A percentile compares a stretch with the other conserved stretches of the same genome.
Evolutionary conservation across 805 yeast genomes (phyloP).

Genomic region (Candida nemodendra): DNA sequence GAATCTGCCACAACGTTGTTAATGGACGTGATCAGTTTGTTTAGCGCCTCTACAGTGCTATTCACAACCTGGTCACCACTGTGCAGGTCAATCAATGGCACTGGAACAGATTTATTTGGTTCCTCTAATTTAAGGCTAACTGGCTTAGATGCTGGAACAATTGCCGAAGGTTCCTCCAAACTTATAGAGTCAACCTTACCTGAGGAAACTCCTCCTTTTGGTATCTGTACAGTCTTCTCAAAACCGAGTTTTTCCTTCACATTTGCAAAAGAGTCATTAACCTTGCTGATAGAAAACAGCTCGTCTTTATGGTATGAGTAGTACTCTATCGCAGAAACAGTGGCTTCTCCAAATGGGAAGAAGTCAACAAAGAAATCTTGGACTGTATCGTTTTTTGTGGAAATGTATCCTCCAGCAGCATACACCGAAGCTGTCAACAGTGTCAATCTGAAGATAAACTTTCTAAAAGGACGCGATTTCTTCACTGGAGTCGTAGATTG

Average conservation of each 20-base stretch:
- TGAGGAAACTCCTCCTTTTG: slow-evolving; percentile 39
- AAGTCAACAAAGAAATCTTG: slow-evolving; percentile 61
- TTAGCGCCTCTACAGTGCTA: slow-evolving; percentile 34
- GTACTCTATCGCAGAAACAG: slow-evolving; percentile 50
- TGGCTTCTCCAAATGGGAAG: slow-evolving; percentile 61
- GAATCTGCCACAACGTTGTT: slow-evolving; percentile 21
- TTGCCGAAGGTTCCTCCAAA: slow-evolving; percentile 7
- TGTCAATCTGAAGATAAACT: slow-evolving; percentile 27
- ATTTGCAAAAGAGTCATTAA: slow-evolving; percentile 30
- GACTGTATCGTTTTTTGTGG: slow-evolving; percentile 56
- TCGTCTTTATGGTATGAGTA: slow-evolving; percentile 26
- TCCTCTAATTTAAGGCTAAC: slow-evolving; percentile 8
- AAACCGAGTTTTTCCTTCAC: slow-evolving; percentile 39
- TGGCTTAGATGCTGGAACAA: slow-evolving; percentile 11
- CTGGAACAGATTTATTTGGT: slow-evolving; percentile 6
- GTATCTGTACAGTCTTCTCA: slow-evolving; percentile 39
- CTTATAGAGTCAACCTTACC: slow-evolving; percentile 29
- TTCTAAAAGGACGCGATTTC: slow-evolving; percentile 26
- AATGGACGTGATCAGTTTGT: slow-evolving; percentile 33
- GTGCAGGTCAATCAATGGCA: slow-evolving; percentile 32
- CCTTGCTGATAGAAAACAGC: slow-evolving; percentile 18
- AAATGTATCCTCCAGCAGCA: slow-evolving; percentile 58
- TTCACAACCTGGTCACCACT: slow-evolving; percentile 36
- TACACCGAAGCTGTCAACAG: slow-evolving; percentile 37
- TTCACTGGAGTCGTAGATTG: slow-evolving; percentile 24